Base-by-base conservation (phyloP, 225 moss, liverwort and hornwort genomes). In the Bryum argenteum region DNA sequence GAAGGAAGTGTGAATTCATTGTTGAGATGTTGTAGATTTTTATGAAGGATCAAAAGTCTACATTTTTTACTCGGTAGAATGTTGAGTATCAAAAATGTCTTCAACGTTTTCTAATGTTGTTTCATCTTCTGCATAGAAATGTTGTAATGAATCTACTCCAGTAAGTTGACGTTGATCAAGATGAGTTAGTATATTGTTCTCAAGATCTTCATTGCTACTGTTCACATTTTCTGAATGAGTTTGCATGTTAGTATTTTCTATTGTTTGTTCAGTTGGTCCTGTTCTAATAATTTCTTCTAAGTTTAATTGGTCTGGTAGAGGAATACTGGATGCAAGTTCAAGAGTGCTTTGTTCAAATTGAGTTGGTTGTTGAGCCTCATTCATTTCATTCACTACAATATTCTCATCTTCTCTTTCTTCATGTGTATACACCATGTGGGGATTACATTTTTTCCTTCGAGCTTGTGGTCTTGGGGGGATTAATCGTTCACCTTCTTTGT, bases 401-500 rank as follows among this genome's bases (percentile, higher is more conserved):
- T 82, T 58, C 37, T 72, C 78, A 17, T 75, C 75, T 13, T 74
- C 61, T 18, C 76, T 85, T 19, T 82, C 87, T 63, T 89, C 87
- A 18, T 83, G 65, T 15, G 78, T 63, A 0, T 54, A 69, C 7
- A 61, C 53, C 42, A 83, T 19, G 14, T 60, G 84, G 4, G 71
- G 39, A 1, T 44, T 62, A 37, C 84, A 76, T 66, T 88, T 63
- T 47, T 86, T 78, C 9, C 89, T 74, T 12, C 76, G 82, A 42
- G 89, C 91, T 37, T 85, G 82, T 7, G 93, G 91, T 11, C 82
- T 51, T 0, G 93, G 91, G 1, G 85, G 91, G 57, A 93, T 87
- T 0, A 45, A 21, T 75, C 17, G 54, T 0, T 61, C 41, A 24
- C 50, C 56, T 55, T 82, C 48, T 18, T 82, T 82, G 13, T 67